These are phyloP conservation scores for Marchantia polymorpha DNA, from an alignment of 225 moss, liverwort and hornwort species.

Conservation along the genomic window DNA sequence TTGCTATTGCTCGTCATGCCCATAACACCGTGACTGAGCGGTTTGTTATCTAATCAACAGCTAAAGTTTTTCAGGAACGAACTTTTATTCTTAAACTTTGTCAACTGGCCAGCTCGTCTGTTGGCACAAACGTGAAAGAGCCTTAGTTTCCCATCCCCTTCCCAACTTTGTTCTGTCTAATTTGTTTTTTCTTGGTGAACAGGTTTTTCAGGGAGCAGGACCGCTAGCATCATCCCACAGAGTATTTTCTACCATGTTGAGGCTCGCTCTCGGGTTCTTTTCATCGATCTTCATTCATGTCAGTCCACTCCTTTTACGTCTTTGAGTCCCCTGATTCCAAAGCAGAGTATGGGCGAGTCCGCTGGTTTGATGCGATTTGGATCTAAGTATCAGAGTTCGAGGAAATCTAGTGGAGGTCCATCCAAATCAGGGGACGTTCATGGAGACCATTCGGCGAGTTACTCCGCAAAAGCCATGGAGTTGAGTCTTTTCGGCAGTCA, in stretches of 20 bases:
- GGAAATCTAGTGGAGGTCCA: slow-evolving; percentile 19
- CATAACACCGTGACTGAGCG: too few species aligned
- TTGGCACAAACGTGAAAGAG: not conserved
- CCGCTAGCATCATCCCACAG: slow-evolving; percentile 45
- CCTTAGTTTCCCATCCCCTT: not conserved
- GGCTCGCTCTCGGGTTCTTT: slow-evolving; percentile 69
- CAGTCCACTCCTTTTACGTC: slow-evolving; percentile 33
- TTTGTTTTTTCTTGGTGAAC: not conserved
- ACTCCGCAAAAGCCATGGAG: slow-evolving; percentile 68
- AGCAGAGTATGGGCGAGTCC: slow-evolving; percentile 13
- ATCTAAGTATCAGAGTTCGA: slow-evolving; percentile 13
- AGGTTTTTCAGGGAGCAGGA: slow-evolving; percentile 57
- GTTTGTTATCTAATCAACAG: too few species aligned
- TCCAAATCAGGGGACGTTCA: slow-evolving; percentile 40
- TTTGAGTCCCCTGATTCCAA: slow-evolving; percentile 25
- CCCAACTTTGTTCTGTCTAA: not conserved
- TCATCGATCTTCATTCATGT: slow-evolving; percentile 41
- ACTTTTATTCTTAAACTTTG: too few species aligned
- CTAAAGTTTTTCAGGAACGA: too few species aligned
- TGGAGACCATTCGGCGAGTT: slow-evolving; percentile 47
- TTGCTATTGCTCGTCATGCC: too few species aligned
- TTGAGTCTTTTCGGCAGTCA: slow-evolving; percentile 75
- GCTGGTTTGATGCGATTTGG: slow-evolving; percentile 23
- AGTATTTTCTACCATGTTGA: slow-evolving; percentile 60
- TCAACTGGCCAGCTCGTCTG: too few species aligned